Conservation (phyloP, 768 basidiomycete species). For the Chalciporus chontae region DNA sequence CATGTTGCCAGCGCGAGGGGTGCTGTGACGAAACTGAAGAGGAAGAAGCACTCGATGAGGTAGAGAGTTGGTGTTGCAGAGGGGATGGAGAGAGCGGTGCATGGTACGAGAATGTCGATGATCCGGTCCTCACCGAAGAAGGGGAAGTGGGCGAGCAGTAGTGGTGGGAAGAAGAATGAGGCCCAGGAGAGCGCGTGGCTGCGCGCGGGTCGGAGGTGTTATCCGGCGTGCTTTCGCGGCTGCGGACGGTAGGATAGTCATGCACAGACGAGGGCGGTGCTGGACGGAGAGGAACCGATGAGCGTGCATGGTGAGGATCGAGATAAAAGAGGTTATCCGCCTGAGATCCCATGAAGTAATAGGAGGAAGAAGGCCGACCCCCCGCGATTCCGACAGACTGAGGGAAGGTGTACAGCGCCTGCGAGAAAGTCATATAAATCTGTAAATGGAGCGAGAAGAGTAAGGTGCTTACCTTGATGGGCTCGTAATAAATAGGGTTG, state of each 20-base stretch:
- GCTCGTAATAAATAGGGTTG: constrained; percentile 92
- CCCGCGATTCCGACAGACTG: constrained; percentile 97
- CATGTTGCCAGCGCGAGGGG: constrained; percentile 25
- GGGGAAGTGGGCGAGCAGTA: constrained; percentile 45
- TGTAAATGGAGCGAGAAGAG: background rate
- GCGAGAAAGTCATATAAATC: constrained; percentile 1
- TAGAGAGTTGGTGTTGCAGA: constrained; percentile 60
- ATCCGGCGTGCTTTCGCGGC: constrained; percentile 32
- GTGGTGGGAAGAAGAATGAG: constrained; percentile 26
- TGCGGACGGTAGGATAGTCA: constrained; percentile 20
- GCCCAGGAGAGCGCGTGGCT: constrained; percentile 24
- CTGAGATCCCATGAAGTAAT: constrained; percentile 95
- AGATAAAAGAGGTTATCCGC: constrained; percentile 83
- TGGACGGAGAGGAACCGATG: constrained; percentile 67
- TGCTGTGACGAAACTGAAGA: constrained; percentile 33
- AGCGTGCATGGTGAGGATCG: constrained; percentile 75
- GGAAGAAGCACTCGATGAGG: constrained; percentile 32
- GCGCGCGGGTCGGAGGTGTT: constrained; percentile 26
- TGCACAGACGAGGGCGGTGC: constrained; percentile 32
- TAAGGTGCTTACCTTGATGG: constrained; percentile 55
- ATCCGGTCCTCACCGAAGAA: constrained; percentile 49
- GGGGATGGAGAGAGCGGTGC: constrained; percentile 61
- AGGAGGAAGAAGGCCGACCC: constrained; percentile 93
- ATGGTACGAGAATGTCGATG: constrained; percentile 52
- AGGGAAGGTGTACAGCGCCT: constrained; percentile 89